phyloP scores from a whole-genome alignment of 2,329 filamentous ascomycete genomes.

The Arthrobotrys iridis region DNA sequence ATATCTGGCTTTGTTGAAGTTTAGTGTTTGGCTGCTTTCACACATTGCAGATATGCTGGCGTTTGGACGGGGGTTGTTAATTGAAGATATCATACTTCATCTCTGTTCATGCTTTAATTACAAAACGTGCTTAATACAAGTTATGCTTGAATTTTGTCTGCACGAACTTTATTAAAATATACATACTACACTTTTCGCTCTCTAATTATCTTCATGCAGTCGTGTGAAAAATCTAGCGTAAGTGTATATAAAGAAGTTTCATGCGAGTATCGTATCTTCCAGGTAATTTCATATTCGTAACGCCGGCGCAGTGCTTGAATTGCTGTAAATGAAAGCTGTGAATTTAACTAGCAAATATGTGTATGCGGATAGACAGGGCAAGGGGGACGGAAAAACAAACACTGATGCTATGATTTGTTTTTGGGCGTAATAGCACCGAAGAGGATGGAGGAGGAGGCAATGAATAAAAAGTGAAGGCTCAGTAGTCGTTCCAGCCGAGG shows the following conservation, averaged over 20 bases:
- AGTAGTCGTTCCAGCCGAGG: slow-evolving; percentile 59
- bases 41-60: slow-evolving; percentile 29
- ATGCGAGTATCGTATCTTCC: not conserved
- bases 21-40: slow-evolving; percentile 2
- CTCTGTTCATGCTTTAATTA: slow-evolving; percentile 4
- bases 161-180: not conserved
- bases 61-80: slow-evolving; percentile 37
- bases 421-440: not conserved
- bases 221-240: no score
- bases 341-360: not conserved
- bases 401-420: not conserved
- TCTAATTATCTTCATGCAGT: no score
- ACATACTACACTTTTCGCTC: not conserved
- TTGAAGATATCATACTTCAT: slow-evolving; percentile 17
- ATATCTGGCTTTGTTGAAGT: slow-evolving; percentile 13
- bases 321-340: not conserved
- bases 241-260: not conserved
- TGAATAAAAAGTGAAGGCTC: not conserved
- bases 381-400: not conserved
- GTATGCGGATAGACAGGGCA: no score
- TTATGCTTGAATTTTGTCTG: not conserved
- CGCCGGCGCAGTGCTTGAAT: not conserved
- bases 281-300: slow-evolving; percentile 9
- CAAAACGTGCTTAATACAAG: not conserved
- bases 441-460: not conserved